Base-by-base conservation (phyloP, 2,329 filamentous ascomycete genomes). In the Hymenoscyphus fructigenus region DNA sequence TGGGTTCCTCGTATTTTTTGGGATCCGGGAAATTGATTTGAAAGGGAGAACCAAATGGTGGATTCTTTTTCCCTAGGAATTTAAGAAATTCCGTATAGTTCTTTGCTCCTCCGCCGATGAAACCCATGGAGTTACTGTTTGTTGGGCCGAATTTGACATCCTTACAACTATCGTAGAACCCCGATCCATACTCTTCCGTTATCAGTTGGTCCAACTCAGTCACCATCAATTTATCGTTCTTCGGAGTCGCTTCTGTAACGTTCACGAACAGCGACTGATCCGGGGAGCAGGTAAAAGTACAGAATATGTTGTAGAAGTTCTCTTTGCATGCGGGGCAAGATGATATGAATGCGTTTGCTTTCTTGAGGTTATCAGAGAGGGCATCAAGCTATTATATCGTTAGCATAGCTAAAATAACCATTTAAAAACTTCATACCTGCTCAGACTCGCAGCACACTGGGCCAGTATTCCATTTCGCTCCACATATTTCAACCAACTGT, bases 261-360 rank as follows among this genome's bases (percentile, higher is more conserved):
- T 99, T 99, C 76, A 99, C 83, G 75, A 99, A 99, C 0, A 96
- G 82, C 0, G 93, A 97, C 77, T 99, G 95, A 74, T 99, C 91
- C 5, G 96, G 94, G 4, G 95, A 99, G 81, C 96, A 99, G 2
- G 93, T 98, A 75, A 99, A 98, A 4, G 93, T 96, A 80, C 95
- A 99, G 78, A 99, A 99, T 56, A 96, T 83, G 80, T 99, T 96
- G 83, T 92, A 98, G 82, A 99, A 99, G 82, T 99, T 99, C 73
- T 93, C 90, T 78, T 95, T 96, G 85, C 95, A 99, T 36, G 96
- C 95, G 1, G 95, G 95, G 76, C 95, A 99, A 10, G 93, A 92
- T 29, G 93, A 89, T 76, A 99, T 93, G 75, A 99, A 90, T 65
- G 90, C 88, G 72, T 93, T 92, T 1, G 93, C 94, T 26, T 92